These are phyloP conservation scores for Claviceps paspali DNA, from an alignment of 2,329 filamentous ascomycete genomes.

Conservation along the genomic window DNA sequence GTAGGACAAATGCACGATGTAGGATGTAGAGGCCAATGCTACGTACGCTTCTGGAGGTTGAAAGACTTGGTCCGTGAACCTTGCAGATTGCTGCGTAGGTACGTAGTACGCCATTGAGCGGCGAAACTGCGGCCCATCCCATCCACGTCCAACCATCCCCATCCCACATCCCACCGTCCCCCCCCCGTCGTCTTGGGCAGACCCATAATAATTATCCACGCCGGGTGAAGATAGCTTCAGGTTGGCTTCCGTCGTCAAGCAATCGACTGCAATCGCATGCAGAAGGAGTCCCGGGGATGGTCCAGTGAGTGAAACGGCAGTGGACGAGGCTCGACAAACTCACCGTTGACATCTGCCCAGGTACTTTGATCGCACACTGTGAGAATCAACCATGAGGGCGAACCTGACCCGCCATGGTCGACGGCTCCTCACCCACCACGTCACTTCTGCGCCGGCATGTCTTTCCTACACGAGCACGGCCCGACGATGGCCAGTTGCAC, in stretches of 20 bases:
- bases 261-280: background rate
- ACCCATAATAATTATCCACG: background rate
- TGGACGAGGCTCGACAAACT: background rate
- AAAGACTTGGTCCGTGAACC: no score
- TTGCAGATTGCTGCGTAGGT: no score
- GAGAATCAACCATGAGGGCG: slow-evolving; percentile 27
- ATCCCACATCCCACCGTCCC: no score
- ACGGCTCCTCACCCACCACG: slow-evolving; percentile 22
- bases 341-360: background rate
- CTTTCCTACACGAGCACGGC: slow-evolving; percentile 15
- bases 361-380: slow-evolving; percentile 11
- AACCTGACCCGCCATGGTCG: slow-evolving; percentile 29
- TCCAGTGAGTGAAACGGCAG: background rate
- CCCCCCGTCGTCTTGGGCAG: no score
- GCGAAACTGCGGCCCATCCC: background rate
- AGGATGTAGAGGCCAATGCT: no score
- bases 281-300: background rate
- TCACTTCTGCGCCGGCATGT: slow-evolving; percentile 18
- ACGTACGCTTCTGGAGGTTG: no score
- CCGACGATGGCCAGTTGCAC: slow-evolving; percentile 14
- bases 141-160: background rate
- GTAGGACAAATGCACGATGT: no score
- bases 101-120: no score
- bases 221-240: background rate
- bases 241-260: background rate